These are phyloP conservation scores for Solanum acaule DNA, from an alignment of 257 asterid species.

Conservation along the genomic window DNA sequence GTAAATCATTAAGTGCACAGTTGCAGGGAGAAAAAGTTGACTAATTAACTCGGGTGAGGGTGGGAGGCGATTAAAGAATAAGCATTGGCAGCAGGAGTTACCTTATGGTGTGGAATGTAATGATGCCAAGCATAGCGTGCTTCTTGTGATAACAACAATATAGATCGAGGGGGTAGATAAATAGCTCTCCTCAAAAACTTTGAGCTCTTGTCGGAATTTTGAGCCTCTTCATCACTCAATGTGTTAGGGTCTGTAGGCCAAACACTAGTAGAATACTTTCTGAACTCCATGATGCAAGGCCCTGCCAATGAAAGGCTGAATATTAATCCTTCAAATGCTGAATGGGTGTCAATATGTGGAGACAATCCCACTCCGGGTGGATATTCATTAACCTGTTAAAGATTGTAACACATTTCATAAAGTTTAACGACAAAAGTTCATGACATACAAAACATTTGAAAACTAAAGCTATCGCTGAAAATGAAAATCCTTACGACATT, in stretches of 20 bases:
- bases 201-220: conserved; percentile 19
- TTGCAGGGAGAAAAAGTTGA: neutral
- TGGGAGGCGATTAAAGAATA: neutral
- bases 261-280: conserved; percentile 55
- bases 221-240: conserved; percentile 28
- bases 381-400: conserved; percentile 84
- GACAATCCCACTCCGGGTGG: conserved; percentile 91
- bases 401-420: neutral
- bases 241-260: conserved; percentile 39
- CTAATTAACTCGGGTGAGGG: neutral
- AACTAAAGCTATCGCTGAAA: neutral
- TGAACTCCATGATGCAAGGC: conserved; percentile 94
- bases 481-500: neutral
- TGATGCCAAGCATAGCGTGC: conserved; percentile 99
- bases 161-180: conserved; percentile 89
- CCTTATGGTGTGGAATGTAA: conserved; percentile 99
- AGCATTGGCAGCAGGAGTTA: neutral
- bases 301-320: conserved; percentile 95
- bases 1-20: neutral
- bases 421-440: neutral
- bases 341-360: conserved; percentile 97
- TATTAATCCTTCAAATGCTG: conserved; percentile 81
- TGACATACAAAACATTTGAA: neutral
- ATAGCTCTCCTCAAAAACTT: conserved; percentile 54
- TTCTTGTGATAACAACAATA: conserved; percentile 75